phyloP scores from a whole-genome alignment of 2,329 filamentous ascomycete genomes.

The Blastomyces emzantsi region DNA sequence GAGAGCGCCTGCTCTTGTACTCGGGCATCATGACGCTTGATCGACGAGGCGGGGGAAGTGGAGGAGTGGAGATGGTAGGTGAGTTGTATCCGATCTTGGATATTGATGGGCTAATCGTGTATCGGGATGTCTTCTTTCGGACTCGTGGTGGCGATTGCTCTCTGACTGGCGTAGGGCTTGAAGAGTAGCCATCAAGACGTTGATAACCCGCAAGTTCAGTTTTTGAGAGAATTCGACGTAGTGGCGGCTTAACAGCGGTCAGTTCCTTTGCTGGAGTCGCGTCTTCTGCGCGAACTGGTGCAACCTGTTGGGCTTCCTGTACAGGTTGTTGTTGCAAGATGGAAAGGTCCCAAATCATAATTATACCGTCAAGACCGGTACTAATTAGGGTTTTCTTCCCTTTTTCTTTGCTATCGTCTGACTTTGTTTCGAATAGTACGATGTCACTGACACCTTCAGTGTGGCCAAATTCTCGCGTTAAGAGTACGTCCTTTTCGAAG shows the following conservation, averaged over 20 bases:
- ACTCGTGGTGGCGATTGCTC: conserved; percentile 43
- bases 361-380: conserved; percentile 68
- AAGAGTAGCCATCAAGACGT: conserved; percentile 39
- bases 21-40: conserved; percentile 24
- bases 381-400: conserved; percentile 51
- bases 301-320: conserved; percentile 22
- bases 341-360: conserved; percentile 62
- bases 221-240: conserved; percentile 78
- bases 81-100: conserved; percentile 24
- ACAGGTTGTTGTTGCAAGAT: conserved; percentile 27
- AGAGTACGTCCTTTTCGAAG: conserved; percentile 60
- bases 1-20: conserved; percentile 25
- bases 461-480: conserved; percentile 89
- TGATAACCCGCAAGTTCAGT: conserved; percentile 76
- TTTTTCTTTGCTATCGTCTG: conserved; percentile 34
- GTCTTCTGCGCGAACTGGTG: conserved; percentile 28
- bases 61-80: conserved; percentile 27
- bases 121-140: conserved; percentile 48
- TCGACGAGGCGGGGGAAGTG: conserved; percentile 22
- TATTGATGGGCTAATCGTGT: conserved; percentile 36
- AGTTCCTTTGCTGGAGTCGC: conserved; percentile 39
- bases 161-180: conserved; percentile 37
- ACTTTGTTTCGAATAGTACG: conserved; percentile 51
- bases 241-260: conserved; percentile 56
- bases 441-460: conserved; percentile 88